phyloP scores from a whole-genome alignment of 139 green algal genomes.

The Ettlia oleoabundans region DNA sequence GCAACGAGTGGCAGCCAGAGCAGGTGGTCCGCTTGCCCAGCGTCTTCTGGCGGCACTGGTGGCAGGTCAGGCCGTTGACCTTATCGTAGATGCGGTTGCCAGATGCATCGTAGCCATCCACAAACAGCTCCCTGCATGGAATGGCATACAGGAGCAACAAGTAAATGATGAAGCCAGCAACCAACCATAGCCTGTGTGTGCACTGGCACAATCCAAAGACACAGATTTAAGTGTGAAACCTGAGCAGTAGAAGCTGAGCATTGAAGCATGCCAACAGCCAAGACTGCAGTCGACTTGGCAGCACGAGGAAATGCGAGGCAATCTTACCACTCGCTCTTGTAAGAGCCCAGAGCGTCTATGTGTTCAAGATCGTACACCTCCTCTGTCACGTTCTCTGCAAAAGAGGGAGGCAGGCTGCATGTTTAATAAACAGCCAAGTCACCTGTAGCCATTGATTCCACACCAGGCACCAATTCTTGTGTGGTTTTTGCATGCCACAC shows the following conservation, averaged over 20 bases:
- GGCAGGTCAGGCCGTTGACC: conserved; percentile 44
- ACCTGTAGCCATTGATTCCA: too few relatives aligned
- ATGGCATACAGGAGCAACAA: background rate
- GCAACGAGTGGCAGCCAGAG: conserved; percentile 44
- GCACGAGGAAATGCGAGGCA: background rate
- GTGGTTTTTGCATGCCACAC: too few relatives aligned
- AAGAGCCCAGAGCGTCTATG: conserved; percentile 27
- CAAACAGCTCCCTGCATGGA: conserved; percentile 42
- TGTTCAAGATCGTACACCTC: conserved; percentile 40
- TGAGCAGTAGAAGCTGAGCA: background rate
- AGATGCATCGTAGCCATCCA: conserved; percentile 45
- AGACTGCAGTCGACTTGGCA: too few relatives aligned
- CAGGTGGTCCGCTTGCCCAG: conserved; percentile 47
- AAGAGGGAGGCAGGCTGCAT: background rate
- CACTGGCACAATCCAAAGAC: too few relatives aligned
- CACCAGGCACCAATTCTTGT: too few relatives aligned
- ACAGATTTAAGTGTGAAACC: too few relatives aligned
- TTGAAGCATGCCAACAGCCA: background rate
- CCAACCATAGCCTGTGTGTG: too few relatives aligned
- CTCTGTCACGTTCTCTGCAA: conserved; percentile 28
- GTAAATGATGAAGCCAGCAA: too few relatives aligned
- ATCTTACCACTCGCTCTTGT: conserved; percentile 31
- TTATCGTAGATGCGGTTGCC: conserved; percentile 51
- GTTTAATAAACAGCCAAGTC: too few relatives aligned
- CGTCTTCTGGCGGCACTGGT: conserved; percentile 53